Base-by-base conservation (phyloP, 2,329 filamentous ascomycete species). In the Phaeosphaeria sp. region DNA sequence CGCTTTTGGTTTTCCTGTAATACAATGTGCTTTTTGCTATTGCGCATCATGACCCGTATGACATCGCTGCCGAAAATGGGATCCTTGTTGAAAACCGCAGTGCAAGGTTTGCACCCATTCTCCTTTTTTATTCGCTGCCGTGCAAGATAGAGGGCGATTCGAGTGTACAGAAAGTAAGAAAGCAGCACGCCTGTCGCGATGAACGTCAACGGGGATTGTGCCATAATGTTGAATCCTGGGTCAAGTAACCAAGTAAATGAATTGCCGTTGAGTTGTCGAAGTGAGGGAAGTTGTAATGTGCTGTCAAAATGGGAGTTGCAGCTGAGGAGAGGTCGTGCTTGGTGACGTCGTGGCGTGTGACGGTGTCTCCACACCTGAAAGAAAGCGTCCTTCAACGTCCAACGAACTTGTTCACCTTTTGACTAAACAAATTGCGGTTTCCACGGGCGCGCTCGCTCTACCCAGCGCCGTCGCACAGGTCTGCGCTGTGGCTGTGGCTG, bases 31-130 rank as follows among this genome's bases (percentile, higher is more conserved):
- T 70, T 58, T 21, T 77, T 79, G 53, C 77, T 58, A 3, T 80
- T 77, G 13, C 71, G 68, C 20, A 79, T 54, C 56, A 80, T 79
- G 23, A 73, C 62, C 39, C 74, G 63, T 56, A 86, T 76, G 41
- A 82, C 69, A 67, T 86, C 83, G 23, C 83, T 64, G 2, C 85
- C 86, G 2, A 87, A 73, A 54, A 88, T 65, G 0, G 80, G 83
- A 62, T 88, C 87, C 54, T 79, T 79, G 72, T 86, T 81, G 3
- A 82, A 82, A 58, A 80, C 83, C 9, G 61, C 56, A 2, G 71
- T 67, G n/a, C 79, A 77, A 9, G 79, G 78, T 49, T 82, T 73
- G 68, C 84, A 85, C 48, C 82, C 82, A 65, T 83, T 76, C 27
- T 77, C 72, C 20, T 72, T 74, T 54, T 72, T 77, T 49, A 80